These are phyloP conservation scores for Mikania micrantha DNA, from an alignment of 129 eudicot species.

Conservation along the genomic window DNA sequence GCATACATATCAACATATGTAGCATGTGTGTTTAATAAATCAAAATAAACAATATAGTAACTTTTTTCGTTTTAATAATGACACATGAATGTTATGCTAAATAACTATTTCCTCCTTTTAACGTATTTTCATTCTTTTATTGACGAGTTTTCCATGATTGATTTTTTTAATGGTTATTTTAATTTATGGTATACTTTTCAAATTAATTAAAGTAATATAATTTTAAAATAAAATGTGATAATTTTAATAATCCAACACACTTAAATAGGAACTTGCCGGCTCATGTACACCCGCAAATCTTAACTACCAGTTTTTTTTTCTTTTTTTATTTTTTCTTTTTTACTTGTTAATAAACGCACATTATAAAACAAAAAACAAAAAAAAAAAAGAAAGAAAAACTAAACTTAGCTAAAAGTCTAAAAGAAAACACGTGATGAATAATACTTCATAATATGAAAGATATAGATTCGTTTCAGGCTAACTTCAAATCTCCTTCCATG, in stretches of 20 bases:
- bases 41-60: neutral
- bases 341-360: too few species aligned
- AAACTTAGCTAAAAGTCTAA: too few species aligned
- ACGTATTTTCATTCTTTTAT: neutral
- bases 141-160: conserved; percentile 1
- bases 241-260: neutral
- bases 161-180: neutral
- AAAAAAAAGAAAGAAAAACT: too few species aligned
- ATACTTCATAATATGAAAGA: too few species aligned
- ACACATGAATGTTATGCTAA: conserved; percentile 1
- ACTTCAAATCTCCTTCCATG: too few species aligned
- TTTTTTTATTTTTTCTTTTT: too few species aligned
- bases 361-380: too few species aligned
- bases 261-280: too few species aligned
- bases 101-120: neutral
- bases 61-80: neutral
- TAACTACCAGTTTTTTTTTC: too few species aligned
- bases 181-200: neutral
- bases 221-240: neutral
- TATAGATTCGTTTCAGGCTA: too few species aligned
- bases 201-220: neutral
- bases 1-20: neutral
- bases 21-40: neutral
- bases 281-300: too few species aligned
- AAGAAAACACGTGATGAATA: too few species aligned